Evolutionary conservation across 108 stramenopile species (phyloP).

Genomic region (Fistulifera solaris): DNA sequence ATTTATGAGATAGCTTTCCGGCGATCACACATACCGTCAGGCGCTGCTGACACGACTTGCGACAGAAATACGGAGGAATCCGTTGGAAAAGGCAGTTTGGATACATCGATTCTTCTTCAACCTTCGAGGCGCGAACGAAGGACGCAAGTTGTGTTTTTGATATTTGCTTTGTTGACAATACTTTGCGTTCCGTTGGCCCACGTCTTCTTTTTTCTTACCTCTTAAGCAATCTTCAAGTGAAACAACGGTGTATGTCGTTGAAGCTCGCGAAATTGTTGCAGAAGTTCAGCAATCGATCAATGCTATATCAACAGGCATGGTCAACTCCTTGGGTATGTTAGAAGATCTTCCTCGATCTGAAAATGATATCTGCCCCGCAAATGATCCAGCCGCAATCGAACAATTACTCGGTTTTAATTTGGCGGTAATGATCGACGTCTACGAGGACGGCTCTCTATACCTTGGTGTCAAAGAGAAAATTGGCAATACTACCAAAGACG

Average conservation of each 20-base stretch:
- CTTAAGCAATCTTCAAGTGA: slow-evolving; percentile 13
- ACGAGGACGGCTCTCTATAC: no score
- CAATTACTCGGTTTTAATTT: no score
- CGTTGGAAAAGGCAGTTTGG: not conserved
- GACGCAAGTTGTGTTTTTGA: slow-evolving; percentile 24
- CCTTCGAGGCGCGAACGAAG: slow-evolving; percentile 6
- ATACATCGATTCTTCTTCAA: not conserved
- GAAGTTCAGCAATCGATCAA: not conserved
- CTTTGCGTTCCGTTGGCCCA: slow-evolving; percentile 20
- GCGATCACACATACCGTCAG: no score
- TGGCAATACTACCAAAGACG: no score
- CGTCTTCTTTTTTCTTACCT: slow-evolving; percentile 18
- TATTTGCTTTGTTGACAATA: slow-evolving; percentile 20
- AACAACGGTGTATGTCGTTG: slow-evolving; percentile 5
- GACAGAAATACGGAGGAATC: no score
- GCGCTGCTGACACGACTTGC: not conserved
- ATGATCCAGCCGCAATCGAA: no score
- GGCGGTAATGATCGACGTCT: no score
- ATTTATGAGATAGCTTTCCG: not conserved
- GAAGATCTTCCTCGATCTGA: not conserved
- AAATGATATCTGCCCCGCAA: no score
- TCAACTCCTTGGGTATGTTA: not conserved
- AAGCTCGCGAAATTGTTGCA: slow-evolving; percentile 8
- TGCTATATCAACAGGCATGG: not conserved
- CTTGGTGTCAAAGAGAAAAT: no score